These are phyloP conservation scores for Penicillium sp. DNA, from an alignment of 2,329 filamentous ascomycete species.

Conservation along the genomic window DNA sequence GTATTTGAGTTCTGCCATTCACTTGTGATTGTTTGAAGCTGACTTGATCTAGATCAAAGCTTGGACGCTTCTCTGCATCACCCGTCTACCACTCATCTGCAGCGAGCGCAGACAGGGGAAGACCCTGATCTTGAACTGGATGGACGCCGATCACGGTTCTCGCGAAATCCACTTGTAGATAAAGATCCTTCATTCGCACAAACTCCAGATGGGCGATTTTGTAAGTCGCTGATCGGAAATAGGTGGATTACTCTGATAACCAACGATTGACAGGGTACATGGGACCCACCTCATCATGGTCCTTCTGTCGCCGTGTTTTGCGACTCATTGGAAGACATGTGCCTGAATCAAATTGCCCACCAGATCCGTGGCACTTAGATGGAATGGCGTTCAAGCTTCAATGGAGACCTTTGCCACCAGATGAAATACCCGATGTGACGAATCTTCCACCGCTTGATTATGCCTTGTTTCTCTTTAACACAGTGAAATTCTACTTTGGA, in stretches of 20 bases:
- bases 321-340: slow-evolving; percentile 35
- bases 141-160: slow-evolving; percentile 19
- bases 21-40: not conserved
- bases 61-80: slow-evolving; percentile 3
- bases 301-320: slow-evolving; percentile 38
- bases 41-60: not conserved
- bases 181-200: slow-evolving; percentile 36
- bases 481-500: slow-evolving; percentile 58
- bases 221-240: slow-evolving; percentile 16
- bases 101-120: not conserved
- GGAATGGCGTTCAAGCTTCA: slow-evolving; percentile 33
- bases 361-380: slow-evolving; percentile 37
- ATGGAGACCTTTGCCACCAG: slow-evolving; percentile 29
- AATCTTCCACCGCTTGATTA: slow-evolving; percentile 55
- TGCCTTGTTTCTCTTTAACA: slow-evolving; percentile 56
- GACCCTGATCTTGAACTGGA: slow-evolving; percentile 14
- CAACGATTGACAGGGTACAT: slow-evolving; percentile 31
- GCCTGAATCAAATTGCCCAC: slow-evolving; percentile 33
- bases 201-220: slow-evolving; percentile 32
- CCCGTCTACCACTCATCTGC: not conserved
- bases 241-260: not conserved
- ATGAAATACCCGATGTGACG: slow-evolving; percentile 33
- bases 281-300: slow-evolving; percentile 41
- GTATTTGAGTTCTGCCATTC: not conserved
- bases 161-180: slow-evolving; percentile 34